Conservation (phyloP, 2,329 filamentous ascomycete species). For the Ophiostoma quercus region DNA sequence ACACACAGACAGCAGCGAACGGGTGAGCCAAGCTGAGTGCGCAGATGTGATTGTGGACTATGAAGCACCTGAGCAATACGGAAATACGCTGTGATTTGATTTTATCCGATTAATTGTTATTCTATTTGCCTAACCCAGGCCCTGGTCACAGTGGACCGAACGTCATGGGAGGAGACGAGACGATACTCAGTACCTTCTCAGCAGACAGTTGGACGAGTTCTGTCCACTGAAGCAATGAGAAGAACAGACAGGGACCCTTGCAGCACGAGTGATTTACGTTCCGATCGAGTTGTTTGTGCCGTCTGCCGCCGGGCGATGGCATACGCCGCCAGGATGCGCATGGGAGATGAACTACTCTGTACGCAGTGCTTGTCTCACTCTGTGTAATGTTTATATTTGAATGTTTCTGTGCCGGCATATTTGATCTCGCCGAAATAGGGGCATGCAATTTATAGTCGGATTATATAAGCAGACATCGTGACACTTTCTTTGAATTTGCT, state of each 20-base stretch:
- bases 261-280: neutral
- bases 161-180: neutral
- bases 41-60: neutral
- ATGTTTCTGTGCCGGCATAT: neutral
- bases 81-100: neutral
- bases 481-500: neutral
- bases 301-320: constrained; percentile 8
- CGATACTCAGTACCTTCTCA: no score
- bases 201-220: no score
- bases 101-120: neutral
- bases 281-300: neutral
- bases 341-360: neutral
- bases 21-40: neutral
- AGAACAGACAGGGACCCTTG: constrained; percentile 2
- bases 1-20: neutral
- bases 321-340: neutral
- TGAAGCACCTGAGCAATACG: neutral
- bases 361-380: neutral
- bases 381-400: neutral
- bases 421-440: neutral
- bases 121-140: constrained; percentile 9
- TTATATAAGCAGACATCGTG: neutral
- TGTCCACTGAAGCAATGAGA: no score
- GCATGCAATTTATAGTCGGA: neutral
- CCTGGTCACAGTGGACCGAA: neutral